These are phyloP conservation scores for Penicillium nordicum DNA, from an alignment of 2,329 filamentous ascomycete genomes.

Conservation along the genomic window DNA sequence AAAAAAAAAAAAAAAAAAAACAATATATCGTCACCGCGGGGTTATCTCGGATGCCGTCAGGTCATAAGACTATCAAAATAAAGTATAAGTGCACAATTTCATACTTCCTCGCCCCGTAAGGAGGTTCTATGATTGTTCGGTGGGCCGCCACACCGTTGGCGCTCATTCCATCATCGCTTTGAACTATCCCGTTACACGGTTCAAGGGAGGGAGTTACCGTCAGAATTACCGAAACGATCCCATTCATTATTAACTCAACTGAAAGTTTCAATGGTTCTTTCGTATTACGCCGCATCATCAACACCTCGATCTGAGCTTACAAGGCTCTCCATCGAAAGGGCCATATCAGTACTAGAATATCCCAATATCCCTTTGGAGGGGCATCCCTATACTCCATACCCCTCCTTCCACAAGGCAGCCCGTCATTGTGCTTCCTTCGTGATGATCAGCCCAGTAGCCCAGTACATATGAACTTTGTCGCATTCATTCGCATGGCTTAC, in stretches of 20 bases:
- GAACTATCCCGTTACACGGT: background rate
- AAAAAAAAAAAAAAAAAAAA: background rate
- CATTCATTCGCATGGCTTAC: background rate
- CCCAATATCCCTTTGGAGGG: conserved; percentile 8
- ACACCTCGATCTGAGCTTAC: background rate
- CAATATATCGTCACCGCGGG: background rate
- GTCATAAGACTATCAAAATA: conserved; percentile 5
- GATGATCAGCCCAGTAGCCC: background rate
- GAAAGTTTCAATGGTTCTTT: background rate
- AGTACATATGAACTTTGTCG: background rate
- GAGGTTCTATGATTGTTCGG: conserved; percentile 3
- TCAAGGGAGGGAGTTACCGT: background rate
- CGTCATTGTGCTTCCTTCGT: background rate
- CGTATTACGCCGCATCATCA: background rate
- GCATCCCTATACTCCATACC: background rate
- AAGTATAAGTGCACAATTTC: background rate
- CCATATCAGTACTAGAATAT: background rate
- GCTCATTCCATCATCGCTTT: background rate
- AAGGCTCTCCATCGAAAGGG: background rate
- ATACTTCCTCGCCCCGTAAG: background rate
- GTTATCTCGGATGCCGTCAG: background rate
- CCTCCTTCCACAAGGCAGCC: background rate
- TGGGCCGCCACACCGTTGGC: conserved; percentile 1
- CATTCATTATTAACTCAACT: conserved; percentile 4
- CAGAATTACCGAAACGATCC: background rate